A percentile compares a stretch with the other conserved stretches of the same genome.
These are phyloP conservation scores for Aureobasidium sp. DNA, from an alignment of 2,329 filamentous ascomycete genomes.

Conservation along the genomic window DNA sequence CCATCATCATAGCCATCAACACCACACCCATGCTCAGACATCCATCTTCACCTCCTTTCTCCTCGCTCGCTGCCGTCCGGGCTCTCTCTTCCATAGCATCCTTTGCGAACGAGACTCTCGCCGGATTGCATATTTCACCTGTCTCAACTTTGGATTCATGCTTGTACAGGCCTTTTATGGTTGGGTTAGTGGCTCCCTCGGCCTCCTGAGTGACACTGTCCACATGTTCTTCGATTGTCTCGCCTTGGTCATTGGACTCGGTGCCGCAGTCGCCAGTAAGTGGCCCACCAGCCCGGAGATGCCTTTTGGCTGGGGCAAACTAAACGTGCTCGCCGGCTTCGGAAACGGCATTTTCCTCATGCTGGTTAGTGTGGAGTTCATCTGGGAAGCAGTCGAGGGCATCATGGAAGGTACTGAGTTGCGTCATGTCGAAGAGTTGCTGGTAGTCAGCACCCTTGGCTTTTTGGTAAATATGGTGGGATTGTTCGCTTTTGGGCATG, in stretches of 20 bases:
- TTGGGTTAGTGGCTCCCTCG: constrained; percentile 84
- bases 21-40: constrained; percentile 37
- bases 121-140: constrained; percentile 95
- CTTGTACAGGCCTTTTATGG: constrained; percentile 89
- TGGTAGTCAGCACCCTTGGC: constrained; percentile 81
- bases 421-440: constrained; percentile 74
- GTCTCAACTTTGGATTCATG: constrained; percentile 92
- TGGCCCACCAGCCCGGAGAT: constrained; percentile 87
- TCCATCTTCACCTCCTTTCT: constrained; percentile 68
- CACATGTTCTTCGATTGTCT: constrained; percentile 99
- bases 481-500: constrained; percentile 70
- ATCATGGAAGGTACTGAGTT: constrained; percentile 78
- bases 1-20: constrained; percentile 20
- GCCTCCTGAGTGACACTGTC: constrained; percentile 93
- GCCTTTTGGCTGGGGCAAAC: constrained; percentile 93
- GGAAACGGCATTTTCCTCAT: constrained; percentile 93
- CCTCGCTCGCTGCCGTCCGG: constrained; percentile 60
- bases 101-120: constrained; percentile 86
- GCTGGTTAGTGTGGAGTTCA: constrained; percentile 92
- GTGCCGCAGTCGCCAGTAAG: constrained; percentile 91
- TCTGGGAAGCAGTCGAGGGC: constrained; percentile 87
- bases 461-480: constrained; percentile 87
- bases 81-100: constrained; percentile 77
- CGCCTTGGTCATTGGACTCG: constrained; percentile 79
- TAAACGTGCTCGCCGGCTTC: constrained; percentile 92